Evolutionary conservation across 2,329 filamentous ascomycete genomes (phyloP), one percentile per base, ranked within the genome.

Genomic region (Nigrograna mackinnonii): DNA sequence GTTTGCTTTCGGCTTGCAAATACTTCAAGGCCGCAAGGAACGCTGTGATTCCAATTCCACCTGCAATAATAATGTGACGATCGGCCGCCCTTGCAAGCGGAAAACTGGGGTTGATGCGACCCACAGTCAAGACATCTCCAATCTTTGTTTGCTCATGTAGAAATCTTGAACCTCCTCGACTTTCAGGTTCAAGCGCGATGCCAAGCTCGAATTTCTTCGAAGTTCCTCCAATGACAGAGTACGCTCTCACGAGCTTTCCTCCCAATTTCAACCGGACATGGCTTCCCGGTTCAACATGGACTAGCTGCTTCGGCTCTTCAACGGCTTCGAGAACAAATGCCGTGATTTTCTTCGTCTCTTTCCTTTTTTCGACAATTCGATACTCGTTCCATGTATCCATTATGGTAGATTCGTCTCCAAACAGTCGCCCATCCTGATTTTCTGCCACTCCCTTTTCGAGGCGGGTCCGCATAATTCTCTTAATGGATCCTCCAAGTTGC

Each of bases 31-130:
- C 67, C 1, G 69, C 54, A 6, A 87, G 55, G 49, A 86, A 86
- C 0, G 84, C 84, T 2, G 84, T 87, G 47, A 87, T 78, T 1
- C 84, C 84, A 21, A 87, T 81, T 0, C 84, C 84, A 7, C 80
- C 84, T 0, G 76, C 81, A 21, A 87, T 77, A 53, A 86, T 80
- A 28, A 86, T 70, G 49, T 86, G 83, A 37, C 79, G 72, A 49
- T 79, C 80, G 6, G 79, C 79, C 1, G 73, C 66, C 2, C 44
- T 57, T 0, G 68, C 69, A 2, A 75, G 62, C 2, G 73, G 72
- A 18, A 83, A 72, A 31, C 74, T 78, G 0, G 66, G 58, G 0
- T 75, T 80, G 21, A 84, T 73, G 22, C 72, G 71, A 2, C 77
- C 74, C 2, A 80, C 74, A 6, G 74, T 70, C 6, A 87, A 50